Evolutionary conservation across 2,329 filamentous ascomycete species (phyloP).

Genomic region (Lojkania enalia): DNA sequence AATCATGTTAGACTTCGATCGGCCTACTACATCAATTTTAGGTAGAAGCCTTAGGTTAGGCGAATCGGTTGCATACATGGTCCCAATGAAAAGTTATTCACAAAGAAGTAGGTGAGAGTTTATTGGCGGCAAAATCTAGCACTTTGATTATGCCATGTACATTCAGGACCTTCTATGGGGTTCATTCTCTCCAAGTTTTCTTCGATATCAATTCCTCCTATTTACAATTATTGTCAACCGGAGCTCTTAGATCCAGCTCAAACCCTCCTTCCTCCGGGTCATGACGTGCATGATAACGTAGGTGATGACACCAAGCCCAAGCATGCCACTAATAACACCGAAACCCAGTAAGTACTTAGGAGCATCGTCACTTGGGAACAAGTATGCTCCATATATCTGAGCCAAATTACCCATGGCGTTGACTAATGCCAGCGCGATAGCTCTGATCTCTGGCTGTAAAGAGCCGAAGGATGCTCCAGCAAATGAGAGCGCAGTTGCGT

Average conservation of each 20-base stretch:
- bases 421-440: conserved; percentile 56
- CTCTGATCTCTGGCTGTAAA: conserved; percentile 56
- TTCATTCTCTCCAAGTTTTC: too few relatives aligned
- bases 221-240: background rate
- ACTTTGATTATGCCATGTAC: too few relatives aligned
- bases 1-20: too few relatives aligned
- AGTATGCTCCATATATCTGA: conserved; percentile 58
- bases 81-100: too few relatives aligned
- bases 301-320: conserved; percentile 33
- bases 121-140: too few relatives aligned
- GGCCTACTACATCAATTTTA: too few relatives aligned
- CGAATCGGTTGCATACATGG: too few relatives aligned
- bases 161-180: too few relatives aligned
- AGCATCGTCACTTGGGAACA: conserved; percentile 55
- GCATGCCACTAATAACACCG: conserved; percentile 37
- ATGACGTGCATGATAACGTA: conserved; percentile 37
- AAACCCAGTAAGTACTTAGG: conserved; percentile 50
- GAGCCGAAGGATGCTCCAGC: conserved; percentile 56
- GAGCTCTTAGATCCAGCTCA: background rate
- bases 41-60: too few relatives aligned
- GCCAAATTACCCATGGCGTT: conserved; percentile 60
- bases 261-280: conserved; percentile 29
- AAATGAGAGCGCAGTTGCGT: conserved; percentile 57
- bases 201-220: too few relatives aligned
- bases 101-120: too few relatives aligned